Evolutionary conservation across 2,329 filamentous ascomycete species (phyloP), one percentile per base, ranked within the genome.

Genomic region (Dactylella cylindrospora): DNA sequence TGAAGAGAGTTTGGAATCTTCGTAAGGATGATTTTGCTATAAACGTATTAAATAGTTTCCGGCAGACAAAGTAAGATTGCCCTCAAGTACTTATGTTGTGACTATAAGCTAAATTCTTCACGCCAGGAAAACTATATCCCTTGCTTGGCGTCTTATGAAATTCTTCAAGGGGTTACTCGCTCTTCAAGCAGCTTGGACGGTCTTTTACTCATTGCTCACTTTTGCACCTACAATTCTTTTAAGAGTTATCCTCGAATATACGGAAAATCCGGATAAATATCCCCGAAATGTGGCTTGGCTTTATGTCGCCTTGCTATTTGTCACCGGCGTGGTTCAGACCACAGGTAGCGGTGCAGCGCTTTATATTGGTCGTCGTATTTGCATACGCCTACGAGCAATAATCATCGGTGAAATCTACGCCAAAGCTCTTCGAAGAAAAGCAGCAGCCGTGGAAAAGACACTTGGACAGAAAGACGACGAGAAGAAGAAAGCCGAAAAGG

Each of bases 371-470:
- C 85, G 93, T 52, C 95, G 90, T 73, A 87, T 97, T 64, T 96
- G 90, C 74, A 91, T 98, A 68, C 85, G 89, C 64, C 79, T 97
- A 35, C 86, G 91, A 65, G 90, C 93, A 44, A 93, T 98, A 70
- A 90, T 98, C 65, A 89, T 98, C 67, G 93, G 93, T 51, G 93
- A 98, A 70, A 93, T 98, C 39, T 98, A 98, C 72, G 88, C 90
- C 54, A 98, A 98, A 75, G 89, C 93, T 1, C 79, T 98, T 13
- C 84, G 94, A 66, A 84, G 93, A 68, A 95, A 95, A 73, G 91
- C 90, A 13, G 85, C 89, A 17, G 84, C 90, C 6, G 79, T 79
- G 29, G 90, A 97, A 67, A 84, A 85, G 47, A 78, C 85, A 0
- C 77, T 93, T 12, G 86, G 88, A 25, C 77, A 80, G 47, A 74